These are phyloP conservation scores for Penicillium nordicum DNA, from an alignment of 2,329 filamentous ascomycete genomes.

Conservation along the genomic window DNA sequence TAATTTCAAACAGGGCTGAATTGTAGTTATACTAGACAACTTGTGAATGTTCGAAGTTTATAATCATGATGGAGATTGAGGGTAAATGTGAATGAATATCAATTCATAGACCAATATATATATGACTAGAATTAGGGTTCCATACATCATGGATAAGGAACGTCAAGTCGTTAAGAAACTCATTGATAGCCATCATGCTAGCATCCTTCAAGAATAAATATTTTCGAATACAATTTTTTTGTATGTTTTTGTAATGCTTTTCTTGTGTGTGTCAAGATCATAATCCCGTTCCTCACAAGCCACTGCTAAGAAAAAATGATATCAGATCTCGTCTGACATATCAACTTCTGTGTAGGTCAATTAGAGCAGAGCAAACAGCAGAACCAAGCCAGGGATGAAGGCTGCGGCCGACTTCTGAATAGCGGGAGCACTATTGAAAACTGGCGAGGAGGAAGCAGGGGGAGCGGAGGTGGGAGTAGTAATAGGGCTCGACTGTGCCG, in stretches of 20 bases:
- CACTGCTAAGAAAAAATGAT: not conserved
- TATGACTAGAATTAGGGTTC: conserved; percentile 15
- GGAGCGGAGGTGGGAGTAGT: conserved; percentile 4
- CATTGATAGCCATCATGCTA: conserved; percentile 9
- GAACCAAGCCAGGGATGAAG: conserved; percentile 15
- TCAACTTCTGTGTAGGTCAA: not conserved
- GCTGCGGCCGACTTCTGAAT: conserved; percentile 16
- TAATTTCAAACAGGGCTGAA: not conserved
- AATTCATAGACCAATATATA: conserved; percentile 15
- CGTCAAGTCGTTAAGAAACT: conserved; percentile 16
- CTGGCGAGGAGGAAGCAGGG: conserved; percentile 8
- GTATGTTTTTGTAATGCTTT: not conserved
- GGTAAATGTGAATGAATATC: not conserved
- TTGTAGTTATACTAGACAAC: not conserved
- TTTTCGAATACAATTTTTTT: conserved; percentile 15
- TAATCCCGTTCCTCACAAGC: too few species aligned
- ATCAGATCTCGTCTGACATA: not conserved
- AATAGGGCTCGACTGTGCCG: not conserved
- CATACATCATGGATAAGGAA: conserved; percentile 17
- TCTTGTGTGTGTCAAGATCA: not conserved
- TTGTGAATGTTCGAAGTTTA: not conserved
- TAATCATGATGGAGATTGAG: not conserved
- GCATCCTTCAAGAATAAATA: not conserved
- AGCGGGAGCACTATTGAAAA: conserved; percentile 19
- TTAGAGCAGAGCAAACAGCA: conserved; percentile 21